These are phyloP conservation scores for Camillea tinctor DNA, from an alignment of 2,329 filamentous ascomycete genomes.

Conservation along the genomic window DNA sequence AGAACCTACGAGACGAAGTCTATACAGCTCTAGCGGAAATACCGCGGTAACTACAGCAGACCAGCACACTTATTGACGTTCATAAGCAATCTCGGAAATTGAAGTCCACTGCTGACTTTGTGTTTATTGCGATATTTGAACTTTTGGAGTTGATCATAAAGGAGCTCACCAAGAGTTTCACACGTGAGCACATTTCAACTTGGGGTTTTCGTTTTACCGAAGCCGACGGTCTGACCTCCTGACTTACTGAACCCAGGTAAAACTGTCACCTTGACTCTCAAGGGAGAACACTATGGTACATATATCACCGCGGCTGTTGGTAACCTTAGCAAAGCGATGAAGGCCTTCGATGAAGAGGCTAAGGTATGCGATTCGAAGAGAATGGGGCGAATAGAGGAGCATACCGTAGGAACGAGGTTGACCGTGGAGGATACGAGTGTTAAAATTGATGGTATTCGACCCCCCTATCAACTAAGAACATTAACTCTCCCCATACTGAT, in stretches of 20 bases:
- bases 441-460: conserved; percentile 1
- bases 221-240: too few species aligned
- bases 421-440: conserved; percentile 6
- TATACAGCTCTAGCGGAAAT: conserved; percentile 12
- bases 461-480: not conserved
- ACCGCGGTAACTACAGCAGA: conserved; percentile 6
- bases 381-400: conserved; percentile 10
- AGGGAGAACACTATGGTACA: conserved; percentile 12
- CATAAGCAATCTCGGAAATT: conserved; percentile 10
- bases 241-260: too few species aligned
- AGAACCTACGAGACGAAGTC: conserved; percentile 13
- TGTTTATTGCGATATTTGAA: conserved; percentile 15
- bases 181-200: conserved; percentile 5
- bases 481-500: not conserved
- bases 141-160: conserved; percentile 12
- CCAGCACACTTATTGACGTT: conserved; percentile 10
- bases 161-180: conserved; percentile 10
- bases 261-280: conserved; percentile 7
- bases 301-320: conserved; percentile 8
- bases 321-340: conserved; percentile 3
- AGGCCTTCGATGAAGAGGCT: conserved; percentile 11
- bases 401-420: conserved; percentile 2
- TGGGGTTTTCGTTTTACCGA: not conserved
- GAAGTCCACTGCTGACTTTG: conserved; percentile 8
- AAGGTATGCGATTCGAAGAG: conserved; percentile 10